These are phyloP conservation scores for Spergularia azorica DNA, from an alignment of 179 eudicot species.

Conservation along the genomic window DNA sequence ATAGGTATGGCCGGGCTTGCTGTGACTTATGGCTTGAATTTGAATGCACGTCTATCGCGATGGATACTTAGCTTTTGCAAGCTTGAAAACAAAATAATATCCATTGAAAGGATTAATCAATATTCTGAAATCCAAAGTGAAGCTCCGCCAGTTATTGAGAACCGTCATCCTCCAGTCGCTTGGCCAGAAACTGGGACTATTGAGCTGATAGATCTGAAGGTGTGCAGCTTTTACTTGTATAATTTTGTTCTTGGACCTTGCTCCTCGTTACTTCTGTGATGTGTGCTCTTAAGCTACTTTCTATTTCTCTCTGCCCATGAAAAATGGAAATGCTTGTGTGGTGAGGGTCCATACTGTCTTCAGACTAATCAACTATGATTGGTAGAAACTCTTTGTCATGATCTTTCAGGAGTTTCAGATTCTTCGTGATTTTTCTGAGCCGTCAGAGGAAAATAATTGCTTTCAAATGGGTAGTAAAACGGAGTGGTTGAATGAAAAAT, in stretches of 20 bases:
- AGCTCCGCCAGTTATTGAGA: slow-evolving; percentile 81
- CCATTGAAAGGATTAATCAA: slow-evolving; percentile 94
- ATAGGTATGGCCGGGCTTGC: slow-evolving; percentile 99
- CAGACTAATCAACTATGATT: no score
- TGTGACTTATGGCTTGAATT: slow-evolving; percentile 88
- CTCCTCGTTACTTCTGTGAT: background rate
- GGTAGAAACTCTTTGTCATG: no score
- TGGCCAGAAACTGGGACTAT: slow-evolving; percentile 94
- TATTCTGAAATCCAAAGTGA: slow-evolving; percentile 86
- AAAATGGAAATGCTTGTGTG: no score
- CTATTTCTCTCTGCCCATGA: background rate
- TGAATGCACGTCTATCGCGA: slow-evolving; percentile 93
- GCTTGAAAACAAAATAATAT: slow-evolving; percentile 96
- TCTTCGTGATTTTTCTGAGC: background rate
- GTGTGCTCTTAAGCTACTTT: background rate
- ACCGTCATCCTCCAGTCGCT: slow-evolving; percentile 62
- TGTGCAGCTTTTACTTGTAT: slow-evolving; percentile 23
- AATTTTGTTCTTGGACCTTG: background rate
- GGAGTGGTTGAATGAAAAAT: no score
- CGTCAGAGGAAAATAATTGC: no score
- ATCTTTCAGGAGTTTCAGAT: background rate
- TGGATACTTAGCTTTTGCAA: slow-evolving; percentile 99
- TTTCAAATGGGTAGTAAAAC: no score
- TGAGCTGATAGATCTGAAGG: slow-evolving; percentile 83
- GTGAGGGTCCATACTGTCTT: background rate